Evolutionary conservation across 306 rosid genomes (phyloP).

Genomic region (Oemleria cerasiformis): DNA sequence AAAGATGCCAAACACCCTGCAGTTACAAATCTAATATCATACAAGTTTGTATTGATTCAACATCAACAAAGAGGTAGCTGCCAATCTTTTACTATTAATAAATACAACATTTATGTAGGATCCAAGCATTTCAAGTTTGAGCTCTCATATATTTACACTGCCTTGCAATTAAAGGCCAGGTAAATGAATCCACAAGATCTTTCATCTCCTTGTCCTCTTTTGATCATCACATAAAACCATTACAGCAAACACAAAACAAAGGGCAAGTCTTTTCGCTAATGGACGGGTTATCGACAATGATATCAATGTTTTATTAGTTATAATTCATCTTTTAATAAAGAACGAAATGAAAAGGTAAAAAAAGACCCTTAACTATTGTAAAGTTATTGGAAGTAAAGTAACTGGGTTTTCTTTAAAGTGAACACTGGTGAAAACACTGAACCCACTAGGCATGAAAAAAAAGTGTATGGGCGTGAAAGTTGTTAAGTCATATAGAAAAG

Average conservation of each 20-base stretch:
- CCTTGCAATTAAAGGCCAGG: not conserved
- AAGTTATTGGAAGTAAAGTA: not conserved
- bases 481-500: not conserved
- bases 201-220: not conserved
- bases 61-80: not conserved
- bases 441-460: not conserved
- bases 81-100: not conserved
- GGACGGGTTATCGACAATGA: too few relatives aligned
- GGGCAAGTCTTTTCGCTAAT: too few relatives aligned
- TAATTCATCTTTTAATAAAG: too few relatives aligned
- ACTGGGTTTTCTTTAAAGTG: not conserved
- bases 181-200: not conserved
- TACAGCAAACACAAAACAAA: too few relatives aligned
- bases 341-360: not conserved
- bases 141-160: too few relatives aligned
- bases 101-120: conserved; percentile 4
- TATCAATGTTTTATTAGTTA: too few relatives aligned
- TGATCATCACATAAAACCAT: not conserved
- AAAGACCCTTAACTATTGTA: not conserved
- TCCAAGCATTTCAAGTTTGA: not conserved
- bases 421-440: not conserved
- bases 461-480: not conserved
- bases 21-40: not conserved
- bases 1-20: not conserved
- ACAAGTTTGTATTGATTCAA: not conserved